Base-by-base conservation (phyloP, 345 rosid species). In the Bruguiera parviflora region DNA sequence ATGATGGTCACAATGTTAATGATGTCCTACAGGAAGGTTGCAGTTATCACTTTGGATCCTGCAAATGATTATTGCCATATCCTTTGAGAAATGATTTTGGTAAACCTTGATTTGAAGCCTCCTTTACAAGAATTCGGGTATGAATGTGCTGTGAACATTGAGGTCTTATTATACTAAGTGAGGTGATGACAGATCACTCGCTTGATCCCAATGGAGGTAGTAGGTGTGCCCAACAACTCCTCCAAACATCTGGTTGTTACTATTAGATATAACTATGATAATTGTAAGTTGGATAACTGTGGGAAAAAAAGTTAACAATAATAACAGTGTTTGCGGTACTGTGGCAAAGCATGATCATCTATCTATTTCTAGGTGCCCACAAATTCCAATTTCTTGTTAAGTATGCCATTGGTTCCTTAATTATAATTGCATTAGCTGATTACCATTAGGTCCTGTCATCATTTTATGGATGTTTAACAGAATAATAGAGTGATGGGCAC, bases 151-250 rank as follows among this genome's bases (percentile, higher is more conserved):
- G 79, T 86, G 57, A 92, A 92, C 66, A 86, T 92, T 9, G 96
- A 90, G 79, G 97, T 43, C 83, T 95, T 67, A 76, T 92, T 16
- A 92, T 80, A 73, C 81, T 95, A 66, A 85, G 85, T 55, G 96
- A 87, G 84, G 97, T 87, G 29, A 95, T 92, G 97, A 2, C 21
- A 9, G 92, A 86, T 82, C 94, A 81, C 79, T 80, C 97, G 20
- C 96, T 95, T 66, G 97, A 97, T 53, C 99, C 98, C 32, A 89
- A 90, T 74, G 99, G 98, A 87, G 98, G 32, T 29, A 2, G 98
- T 89, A 62, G 21, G 59, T 59, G 2, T 29, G 29, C 51, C 63
- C 61, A 8, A 7, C 33, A 10, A 55, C 16, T 56, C 33, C 49
- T 67, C 16, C 59, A 20, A 28, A 28, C 46, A 28, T 56, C 53